These are phyloP conservation scores for Piper longum DNA, from an alignment of 164 flowering plant genomes.

Conservation along the genomic window DNA sequence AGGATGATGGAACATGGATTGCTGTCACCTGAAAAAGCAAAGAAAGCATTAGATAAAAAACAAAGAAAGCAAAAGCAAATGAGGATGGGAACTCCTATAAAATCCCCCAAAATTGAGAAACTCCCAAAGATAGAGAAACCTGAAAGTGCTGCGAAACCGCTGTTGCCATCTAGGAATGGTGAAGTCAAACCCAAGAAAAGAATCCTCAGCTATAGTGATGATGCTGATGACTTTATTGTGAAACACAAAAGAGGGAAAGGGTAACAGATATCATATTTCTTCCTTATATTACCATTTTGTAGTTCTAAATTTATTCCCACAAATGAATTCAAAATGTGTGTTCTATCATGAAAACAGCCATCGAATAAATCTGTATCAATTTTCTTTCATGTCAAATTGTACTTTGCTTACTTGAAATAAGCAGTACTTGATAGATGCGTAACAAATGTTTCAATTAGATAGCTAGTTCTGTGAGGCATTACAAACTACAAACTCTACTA, in stretches of 20 bases:
- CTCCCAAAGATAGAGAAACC: slow-evolving; percentile 21
- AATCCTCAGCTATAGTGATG: slow-evolving; percentile 21
- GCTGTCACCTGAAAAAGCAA: slow-evolving; percentile 74
- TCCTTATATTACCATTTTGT: not conserved
- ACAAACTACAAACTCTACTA: too few species aligned
- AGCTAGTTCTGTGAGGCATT: too few species aligned
- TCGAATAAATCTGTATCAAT: too few species aligned
- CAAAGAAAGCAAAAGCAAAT: slow-evolving; percentile 67
- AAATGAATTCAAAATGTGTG: too few species aligned
- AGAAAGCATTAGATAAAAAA: slow-evolving; percentile 71
- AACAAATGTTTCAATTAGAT: too few species aligned
- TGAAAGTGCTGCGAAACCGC: slow-evolving; percentile 47
- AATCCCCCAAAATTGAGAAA: slow-evolving; percentile 25
- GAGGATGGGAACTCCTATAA: slow-evolving; percentile 67
- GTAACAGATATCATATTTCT: slow-evolving; percentile 8
- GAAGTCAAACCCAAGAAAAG: slow-evolving; percentile 54
- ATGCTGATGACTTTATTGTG: slow-evolving; percentile 53
- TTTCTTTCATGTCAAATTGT: too few species aligned
- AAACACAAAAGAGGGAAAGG: slow-evolving; percentile 55
- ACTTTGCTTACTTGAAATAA: too few species aligned
- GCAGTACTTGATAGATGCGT: too few species aligned
- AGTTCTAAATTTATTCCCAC: too few species aligned
- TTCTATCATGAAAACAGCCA: too few species aligned
- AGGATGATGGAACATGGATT: slow-evolving; percentile 99
- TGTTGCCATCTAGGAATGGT: slow-evolving; percentile 36